Evolutionary conservation across 768 basidiomycete species (phyloP).

Genomic region (Paxillus ammoniavirescens): DNA sequence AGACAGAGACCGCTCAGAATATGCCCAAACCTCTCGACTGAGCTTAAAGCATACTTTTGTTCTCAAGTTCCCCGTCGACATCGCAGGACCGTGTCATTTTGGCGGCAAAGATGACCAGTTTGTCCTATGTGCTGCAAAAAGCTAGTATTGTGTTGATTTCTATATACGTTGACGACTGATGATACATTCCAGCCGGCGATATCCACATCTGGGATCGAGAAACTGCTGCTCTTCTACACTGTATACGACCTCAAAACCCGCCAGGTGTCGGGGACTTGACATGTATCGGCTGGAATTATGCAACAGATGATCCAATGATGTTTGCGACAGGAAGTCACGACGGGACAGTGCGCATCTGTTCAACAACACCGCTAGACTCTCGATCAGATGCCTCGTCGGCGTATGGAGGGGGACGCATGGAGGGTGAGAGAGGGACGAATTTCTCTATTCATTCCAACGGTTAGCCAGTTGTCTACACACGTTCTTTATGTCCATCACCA

Average conservation of each 20-base stretch:
- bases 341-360: constrained; percentile 75
- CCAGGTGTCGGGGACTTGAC: constrained; percentile 66
- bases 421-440: constrained; percentile 22
- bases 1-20: constrained; percentile 42
- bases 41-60: constrained; percentile 66
- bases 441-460: constrained; percentile 30
- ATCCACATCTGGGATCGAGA: constrained; percentile 88
- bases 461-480: constrained; percentile 9
- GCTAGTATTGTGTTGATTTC: constrained; percentile 30
- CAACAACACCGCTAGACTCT: constrained; percentile 35
- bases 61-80: constrained; percentile 66
- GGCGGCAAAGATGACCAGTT: constrained; percentile 79
- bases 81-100: constrained; percentile 81
- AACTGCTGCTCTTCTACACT: constrained; percentile 68
- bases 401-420: constrained; percentile 22
- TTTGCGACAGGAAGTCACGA: constrained; percentile 79
- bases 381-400: constrained; percentile 22
- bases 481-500: not conserved
- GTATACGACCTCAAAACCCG: constrained; percentile 53
- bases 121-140: constrained; percentile 76
- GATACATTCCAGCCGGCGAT: constrained; percentile 60
- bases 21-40: constrained; percentile 29
- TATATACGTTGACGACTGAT: not conserved
- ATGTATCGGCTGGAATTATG: constrained; percentile 78
- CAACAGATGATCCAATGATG: constrained; percentile 46